Evolutionary conservation across 2,329 filamentous ascomycete species (phyloP), one percentile per base, ranked within the genome.

Genomic region (Trichoderma sp.): DNA sequence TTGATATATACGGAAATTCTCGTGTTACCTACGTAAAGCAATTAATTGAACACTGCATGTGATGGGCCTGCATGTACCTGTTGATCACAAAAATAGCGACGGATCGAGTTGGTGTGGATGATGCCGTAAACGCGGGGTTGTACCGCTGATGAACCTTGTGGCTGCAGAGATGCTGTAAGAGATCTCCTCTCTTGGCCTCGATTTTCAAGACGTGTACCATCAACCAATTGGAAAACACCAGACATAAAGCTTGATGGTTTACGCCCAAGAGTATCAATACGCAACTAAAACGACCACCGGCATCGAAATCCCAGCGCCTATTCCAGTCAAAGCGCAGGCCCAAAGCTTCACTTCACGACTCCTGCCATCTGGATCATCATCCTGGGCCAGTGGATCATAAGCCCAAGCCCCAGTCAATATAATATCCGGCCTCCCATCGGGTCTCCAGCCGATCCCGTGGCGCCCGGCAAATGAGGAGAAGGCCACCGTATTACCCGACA

Each of bases 361-460:
- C 52, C 19, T 19, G 10, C 27, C 37, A 45, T 35, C 35, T 56
- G 45, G n/a, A 65, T 64, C 60, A 22, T 27, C 34, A 48, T 37
- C 52, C 39, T 50, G 48, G 50, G 34, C 35, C 48, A 45, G 63
- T 56, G 63, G 52, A 57, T 56, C 65, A 63, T 32, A 53, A 59
- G 64, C 56, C 45, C 42, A 60, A 48, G 42, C 54, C 37, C 54
- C 56, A 67, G 54, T 53, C 37, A n/a, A 54, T 34, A 57, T 32
- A 64, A 34, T 53, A 57, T 54, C 34, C 52, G 67, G 39, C 37
- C 34, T 54, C 25, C 35, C 66, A 45, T 61, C 58, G 61, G 64
- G 10, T 59, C 39, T 52, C 35, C 9, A 64, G 58, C 67, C 59
- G 59, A 68, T 68, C 67, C 67, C 67, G 67, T 68, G 67, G 67